Evolutionary conservation across 2,329 filamentous ascomycete species (phyloP).

Genomic region (Rhinocladiella similis): DNA sequence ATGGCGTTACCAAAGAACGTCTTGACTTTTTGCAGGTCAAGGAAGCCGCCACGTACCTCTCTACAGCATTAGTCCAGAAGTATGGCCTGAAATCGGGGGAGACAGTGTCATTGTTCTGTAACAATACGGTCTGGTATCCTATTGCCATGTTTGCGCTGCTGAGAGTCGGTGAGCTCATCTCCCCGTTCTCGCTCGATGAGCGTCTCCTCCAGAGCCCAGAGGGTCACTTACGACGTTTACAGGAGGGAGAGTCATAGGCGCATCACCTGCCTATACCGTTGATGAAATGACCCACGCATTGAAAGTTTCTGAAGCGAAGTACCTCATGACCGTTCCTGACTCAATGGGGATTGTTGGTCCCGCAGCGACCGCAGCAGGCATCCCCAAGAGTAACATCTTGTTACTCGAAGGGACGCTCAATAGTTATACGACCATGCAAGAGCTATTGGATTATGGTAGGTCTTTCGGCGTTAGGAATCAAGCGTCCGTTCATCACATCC

Average conservation of each 20-base stretch:
- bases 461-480: too few relatives aligned
- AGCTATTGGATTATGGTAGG: slow-evolving; percentile 36
- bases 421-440: slow-evolving; percentile 47
- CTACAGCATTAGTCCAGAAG: slow-evolving; percentile 39
- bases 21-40: not conserved
- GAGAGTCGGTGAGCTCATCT: slow-evolving; percentile 37
- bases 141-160: slow-evolving; percentile 61
- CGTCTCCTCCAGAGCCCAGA: too few relatives aligned
- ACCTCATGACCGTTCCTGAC: slow-evolving; percentile 58
- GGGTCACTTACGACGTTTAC: not conserved
- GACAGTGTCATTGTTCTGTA: slow-evolving; percentile 61
- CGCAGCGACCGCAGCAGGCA: slow-evolving; percentile 55
- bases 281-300: slow-evolving; percentile 69
- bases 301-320: slow-evolving; percentile 56
- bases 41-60: not conserved
- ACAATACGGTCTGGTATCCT: slow-evolving; percentile 68
- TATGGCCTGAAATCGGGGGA: slow-evolving; percentile 57
- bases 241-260: slow-evolving; percentile 59
- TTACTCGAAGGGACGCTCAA: slow-evolving; percentile 55
- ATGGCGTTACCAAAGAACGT: not conserved
- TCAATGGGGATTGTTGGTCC: slow-evolving; percentile 55
- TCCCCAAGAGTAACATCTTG: slow-evolving; percentile 51
- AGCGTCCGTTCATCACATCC: too few relatives aligned
- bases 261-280: slow-evolving; percentile 65
- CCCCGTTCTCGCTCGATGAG: too few relatives aligned